phyloP scores from a whole-genome alignment of 192 early-diverging fungal species.

The Rhizophagus prolifer region DNA sequence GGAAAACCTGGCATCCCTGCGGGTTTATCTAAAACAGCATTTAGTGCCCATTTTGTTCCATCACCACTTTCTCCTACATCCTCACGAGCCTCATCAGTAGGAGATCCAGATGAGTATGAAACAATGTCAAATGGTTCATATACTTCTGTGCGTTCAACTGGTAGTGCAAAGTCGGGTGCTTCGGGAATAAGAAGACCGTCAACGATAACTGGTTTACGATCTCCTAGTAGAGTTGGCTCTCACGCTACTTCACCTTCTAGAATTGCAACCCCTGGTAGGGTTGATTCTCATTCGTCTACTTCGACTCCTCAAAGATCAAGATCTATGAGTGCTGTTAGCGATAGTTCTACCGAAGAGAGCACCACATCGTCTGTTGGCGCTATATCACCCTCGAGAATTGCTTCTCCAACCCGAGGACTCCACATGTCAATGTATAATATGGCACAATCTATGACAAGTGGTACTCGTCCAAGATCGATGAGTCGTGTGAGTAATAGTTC shows the following conservation, averaged over 20 bases:
- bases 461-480: slow-evolving; percentile 20
- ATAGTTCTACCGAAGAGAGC: slow-evolving; percentile 29
- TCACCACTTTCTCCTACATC: slow-evolving; percentile 28
- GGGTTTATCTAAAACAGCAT: slow-evolving; percentile 20
- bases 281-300: background rate
- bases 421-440: slow-evolving; percentile 8
- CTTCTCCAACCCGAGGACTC: slow-evolving; percentile 14
- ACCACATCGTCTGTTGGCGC: slow-evolving; percentile 23
- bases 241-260: background rate
- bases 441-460: background rate
- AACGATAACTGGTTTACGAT: slow-evolving; percentile 6
- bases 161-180: slow-evolving; percentile 17
- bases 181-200: slow-evolving; percentile 12
- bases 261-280: slow-evolving; percentile 14
- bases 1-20: slow-evolving; percentile 12
- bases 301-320: background rate
- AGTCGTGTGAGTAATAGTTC: slow-evolving; percentile 26
- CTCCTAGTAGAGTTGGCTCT: slow-evolving; percentile 10
- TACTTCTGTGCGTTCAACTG: slow-evolving; percentile 22
- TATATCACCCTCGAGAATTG: slow-evolving; percentile 12
- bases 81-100: slow-evolving; percentile 26
- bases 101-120: slow-evolving; percentile 28
- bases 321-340: slow-evolving; percentile 20
- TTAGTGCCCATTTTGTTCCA: slow-evolving; percentile 4
- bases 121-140: slow-evolving; percentile 29